Evolutionary conservation across 73 alveolate genomes (phyloP).

Genomic region (Loxodes magnus): DNA sequence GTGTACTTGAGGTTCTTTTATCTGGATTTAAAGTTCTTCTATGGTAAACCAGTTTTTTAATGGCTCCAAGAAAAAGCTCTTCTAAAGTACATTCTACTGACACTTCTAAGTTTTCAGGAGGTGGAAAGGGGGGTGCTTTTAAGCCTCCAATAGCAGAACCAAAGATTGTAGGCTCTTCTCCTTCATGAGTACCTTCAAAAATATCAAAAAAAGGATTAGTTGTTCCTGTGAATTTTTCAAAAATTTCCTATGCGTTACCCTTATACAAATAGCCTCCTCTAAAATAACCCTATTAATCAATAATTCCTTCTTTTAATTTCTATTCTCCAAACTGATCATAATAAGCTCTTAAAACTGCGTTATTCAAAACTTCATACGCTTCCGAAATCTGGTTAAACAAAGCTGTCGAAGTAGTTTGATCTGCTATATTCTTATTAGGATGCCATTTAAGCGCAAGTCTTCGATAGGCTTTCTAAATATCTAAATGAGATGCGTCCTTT

Average conservation of each 20-base stretch:
- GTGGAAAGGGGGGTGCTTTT: slow-evolving; percentile 20
- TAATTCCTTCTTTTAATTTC: slow-evolving; percentile 79
- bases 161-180: slow-evolving; percentile 58
- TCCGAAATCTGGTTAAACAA: slow-evolving; percentile 77
- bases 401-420: slow-evolving; percentile 54
- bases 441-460: slow-evolving; percentile 71
- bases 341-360: slow-evolving; percentile 51
- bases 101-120: slow-evolving; percentile 41
- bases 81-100: slow-evolving; percentile 58
- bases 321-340: slow-evolving; percentile 85
- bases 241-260: slow-evolving; percentile 88
- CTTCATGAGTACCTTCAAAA: slow-evolving; percentile 23
- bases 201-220: slow-evolving; percentile 71
- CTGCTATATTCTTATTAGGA: slow-evolving; percentile 68
- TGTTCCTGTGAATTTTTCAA: slow-evolving; percentile 88
- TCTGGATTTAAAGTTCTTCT: slow-evolving; percentile 56
- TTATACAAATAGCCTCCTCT: slow-evolving; percentile 82
- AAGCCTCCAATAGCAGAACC: slow-evolving; percentile 63
- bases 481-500: slow-evolving; percentile 66
- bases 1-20: slow-evolving; percentile 52
- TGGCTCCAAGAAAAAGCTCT: slow-evolving; percentile 75
- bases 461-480: slow-evolving; percentile 74
- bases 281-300: slow-evolving; percentile 33
- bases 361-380: slow-evolving; percentile 88
- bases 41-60: slow-evolving; percentile 47